Conservation (phyloP, 1,284 basidiomycete species). For the Tilletiopsis washingtonensis region DNA sequence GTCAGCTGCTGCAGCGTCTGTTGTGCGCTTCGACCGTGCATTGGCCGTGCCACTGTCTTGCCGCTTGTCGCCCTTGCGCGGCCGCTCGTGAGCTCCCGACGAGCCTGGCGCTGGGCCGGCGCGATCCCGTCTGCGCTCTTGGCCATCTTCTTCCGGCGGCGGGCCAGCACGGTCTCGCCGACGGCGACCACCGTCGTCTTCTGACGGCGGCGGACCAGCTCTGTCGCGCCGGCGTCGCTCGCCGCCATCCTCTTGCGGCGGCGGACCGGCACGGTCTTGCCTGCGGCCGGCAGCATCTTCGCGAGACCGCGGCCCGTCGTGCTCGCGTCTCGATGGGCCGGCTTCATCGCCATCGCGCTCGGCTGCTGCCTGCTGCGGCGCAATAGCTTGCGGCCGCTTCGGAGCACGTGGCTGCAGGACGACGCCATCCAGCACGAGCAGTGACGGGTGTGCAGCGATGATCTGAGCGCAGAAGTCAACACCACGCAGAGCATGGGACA, state of each 20-base stretch:
- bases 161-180: not conserved
- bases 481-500: not conserved
- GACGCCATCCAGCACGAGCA: conserved; percentile 20
- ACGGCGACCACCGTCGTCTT: not conserved
- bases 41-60: not conserved
- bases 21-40: not conserved
- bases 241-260: not conserved
- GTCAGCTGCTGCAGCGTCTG: not conserved
- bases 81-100: not conserved
- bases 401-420: not conserved
- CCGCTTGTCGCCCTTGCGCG: not conserved
- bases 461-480: not conserved
- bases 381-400: not conserved
- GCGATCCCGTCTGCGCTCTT: not conserved
- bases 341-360: too few relatives aligned
- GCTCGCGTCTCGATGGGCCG: not conserved
- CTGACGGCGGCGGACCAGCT: not conserved
- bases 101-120: not conserved
- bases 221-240: not conserved
- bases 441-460: conserved; percentile 13
- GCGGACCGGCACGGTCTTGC: too few relatives aligned
- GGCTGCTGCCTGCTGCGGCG: not conserved
- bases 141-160: not conserved
- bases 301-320: not conserved
- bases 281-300: not conserved